Evolutionary conservation across 495 filamentous ascomycete species (phyloP).

Genomic region (Aspergillus haitiensis): DNA sequence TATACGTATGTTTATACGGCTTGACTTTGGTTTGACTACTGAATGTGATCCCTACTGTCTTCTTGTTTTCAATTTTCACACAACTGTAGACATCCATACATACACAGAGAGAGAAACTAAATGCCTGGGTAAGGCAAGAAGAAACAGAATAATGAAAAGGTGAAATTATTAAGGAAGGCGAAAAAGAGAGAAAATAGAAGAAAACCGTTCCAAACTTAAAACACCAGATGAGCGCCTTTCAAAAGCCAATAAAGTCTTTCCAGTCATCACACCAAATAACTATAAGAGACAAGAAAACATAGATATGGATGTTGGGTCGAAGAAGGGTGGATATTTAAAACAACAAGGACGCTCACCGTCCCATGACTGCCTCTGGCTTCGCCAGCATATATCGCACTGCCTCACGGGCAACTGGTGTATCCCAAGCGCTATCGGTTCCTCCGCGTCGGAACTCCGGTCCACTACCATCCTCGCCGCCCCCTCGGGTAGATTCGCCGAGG

Average conservation of each 20-base stretch:
- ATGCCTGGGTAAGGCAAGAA: neutral
- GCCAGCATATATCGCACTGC: slow-evolving; percentile 52
- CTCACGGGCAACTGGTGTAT: slow-evolving; percentile 46
- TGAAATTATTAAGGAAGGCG: slow-evolving; percentile 11
- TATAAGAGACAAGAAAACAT: neutral
- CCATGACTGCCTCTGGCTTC: slow-evolving; percentile 41
- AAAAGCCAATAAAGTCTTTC: slow-evolving; percentile 2
- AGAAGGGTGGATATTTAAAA: slow-evolving; percentile 20
- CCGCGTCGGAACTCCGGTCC: slow-evolving; percentile 61
- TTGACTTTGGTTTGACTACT: too few species aligned
- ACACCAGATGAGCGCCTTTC: slow-evolving; percentile 42
- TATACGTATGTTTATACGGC: too few species aligned
- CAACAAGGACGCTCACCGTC: slow-evolving; percentile 20
- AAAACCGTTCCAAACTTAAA: slow-evolving; percentile 32
- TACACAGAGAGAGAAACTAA: neutral
- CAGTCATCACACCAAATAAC: slow-evolving; percentile 4
- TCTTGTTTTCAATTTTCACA: too few species aligned
- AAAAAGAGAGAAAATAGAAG: slow-evolving; percentile 24
- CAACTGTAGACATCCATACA: neutral
- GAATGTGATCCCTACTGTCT: too few species aligned
- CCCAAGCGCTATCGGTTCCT: slow-evolving; percentile 56
- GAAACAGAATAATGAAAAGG: slow-evolving; percentile 5
- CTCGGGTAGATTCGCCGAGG: slow-evolving; percentile 72
- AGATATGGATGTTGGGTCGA: slow-evolving; percentile 4
- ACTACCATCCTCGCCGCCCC: slow-evolving; percentile 62